Conservation (phyloP, 192 early-diverging fungal species). For the Mortierella hygrophila region DNA sequence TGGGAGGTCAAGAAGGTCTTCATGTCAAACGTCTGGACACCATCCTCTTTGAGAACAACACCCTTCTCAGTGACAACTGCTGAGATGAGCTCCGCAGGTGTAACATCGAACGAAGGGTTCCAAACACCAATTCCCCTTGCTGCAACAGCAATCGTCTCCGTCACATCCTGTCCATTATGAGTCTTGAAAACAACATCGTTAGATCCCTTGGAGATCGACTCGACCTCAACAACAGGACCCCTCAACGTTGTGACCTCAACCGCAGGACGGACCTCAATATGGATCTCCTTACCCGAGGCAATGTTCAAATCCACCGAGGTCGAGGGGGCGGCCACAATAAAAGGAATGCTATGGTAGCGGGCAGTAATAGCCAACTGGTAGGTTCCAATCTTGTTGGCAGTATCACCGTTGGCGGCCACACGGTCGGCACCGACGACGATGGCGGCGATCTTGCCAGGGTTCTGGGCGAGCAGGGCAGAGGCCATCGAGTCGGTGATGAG, state of each 20-base stretch:
- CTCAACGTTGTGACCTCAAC: slow-evolving; percentile 81
- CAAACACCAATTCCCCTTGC: slow-evolving; percentile 90
- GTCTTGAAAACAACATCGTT: slow-evolving; percentile 29
- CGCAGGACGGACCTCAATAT: slow-evolving; percentile 85
- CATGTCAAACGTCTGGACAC: slow-evolving; percentile 67
- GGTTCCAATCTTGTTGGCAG: slow-evolving; percentile 99
- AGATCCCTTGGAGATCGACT: slow-evolving; percentile 23
- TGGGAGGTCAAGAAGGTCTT: slow-evolving; percentile 46
- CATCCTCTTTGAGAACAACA: slow-evolving; percentile 71
- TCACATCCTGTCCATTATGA: not conserved
- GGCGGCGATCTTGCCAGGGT: slow-evolving; percentile 74
- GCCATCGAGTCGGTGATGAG: slow-evolving; percentile 94
- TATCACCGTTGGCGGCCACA: slow-evolving; percentile 96
- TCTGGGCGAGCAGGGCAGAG: slow-evolving; percentile 78
- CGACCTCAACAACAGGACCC: slow-evolving; percentile 61
- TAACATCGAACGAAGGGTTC: slow-evolving; percentile 98
- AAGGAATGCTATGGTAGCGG: slow-evolving; percentile 82
- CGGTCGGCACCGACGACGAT: slow-evolving; percentile 98
- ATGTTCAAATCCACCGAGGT: slow-evolving; percentile 91
- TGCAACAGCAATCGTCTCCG: slow-evolving; percentile 77
- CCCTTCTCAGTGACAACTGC: slow-evolving; percentile 95
- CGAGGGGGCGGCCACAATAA: slow-evolving; percentile 97
- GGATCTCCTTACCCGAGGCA: slow-evolving; percentile 78
- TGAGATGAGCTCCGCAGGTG: slow-evolving; percentile 87
- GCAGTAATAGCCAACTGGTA: slow-evolving; percentile 97